These are phyloP conservation scores for Suillus alpinus DNA, from an alignment of 768 basidiomycete genomes.

Conservation along the genomic window DNA sequence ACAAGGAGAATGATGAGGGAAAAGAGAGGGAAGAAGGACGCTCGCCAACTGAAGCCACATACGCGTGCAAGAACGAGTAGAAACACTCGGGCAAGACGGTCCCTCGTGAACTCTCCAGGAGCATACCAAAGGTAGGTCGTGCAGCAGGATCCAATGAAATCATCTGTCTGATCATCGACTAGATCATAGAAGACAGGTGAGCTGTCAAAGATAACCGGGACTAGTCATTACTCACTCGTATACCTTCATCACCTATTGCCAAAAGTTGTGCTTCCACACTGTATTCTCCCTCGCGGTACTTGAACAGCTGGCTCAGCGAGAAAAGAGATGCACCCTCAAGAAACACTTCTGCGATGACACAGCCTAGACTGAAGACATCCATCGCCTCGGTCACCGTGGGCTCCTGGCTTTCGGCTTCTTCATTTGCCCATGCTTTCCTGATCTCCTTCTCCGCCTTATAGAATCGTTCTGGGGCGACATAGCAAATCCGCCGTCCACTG, in stretches of 20 bases:
- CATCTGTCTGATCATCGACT: slow-evolving; percentile 91
- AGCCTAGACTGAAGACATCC: slow-evolving; percentile 96
- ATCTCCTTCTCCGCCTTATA: slow-evolving; percentile 76
- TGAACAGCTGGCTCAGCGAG: slow-evolving; percentile 91
- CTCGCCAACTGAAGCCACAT: slow-evolving; percentile 78
- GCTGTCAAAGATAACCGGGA: slow-evolving; percentile 2
- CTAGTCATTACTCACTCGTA: slow-evolving; percentile 58
- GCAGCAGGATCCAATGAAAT: slow-evolving; percentile 72
- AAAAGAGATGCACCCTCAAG: slow-evolving; percentile 92
- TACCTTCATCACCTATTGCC: slow-evolving; percentile 75
- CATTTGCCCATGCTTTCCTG: slow-evolving; percentile 56
- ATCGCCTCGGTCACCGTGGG: slow-evolving; percentile 89
- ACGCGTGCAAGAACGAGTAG: slow-evolving; percentile 92
- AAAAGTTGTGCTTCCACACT: slow-evolving; percentile 71
- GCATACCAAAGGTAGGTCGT: slow-evolving; percentile 78
- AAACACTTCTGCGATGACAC: slow-evolving; percentile 94
- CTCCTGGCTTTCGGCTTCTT: slow-evolving; percentile 59
- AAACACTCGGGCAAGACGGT: slow-evolving; percentile 89
- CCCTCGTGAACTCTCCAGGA: slow-evolving; percentile 72
- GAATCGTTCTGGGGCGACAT: slow-evolving; percentile 95
- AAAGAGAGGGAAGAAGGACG: slow-evolving; percentile 48
- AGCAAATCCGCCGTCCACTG: slow-evolving; percentile 89
- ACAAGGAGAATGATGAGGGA: too few species aligned
- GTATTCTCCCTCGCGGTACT: slow-evolving; percentile 85
- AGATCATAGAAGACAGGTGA: slow-evolving; percentile 26